A percentile compares a stretch with the other conserved stretches of the same genome.
Conservation (phyloP, 2,329 filamentous ascomycete species). For the Fusarium camptoceras region DNA sequence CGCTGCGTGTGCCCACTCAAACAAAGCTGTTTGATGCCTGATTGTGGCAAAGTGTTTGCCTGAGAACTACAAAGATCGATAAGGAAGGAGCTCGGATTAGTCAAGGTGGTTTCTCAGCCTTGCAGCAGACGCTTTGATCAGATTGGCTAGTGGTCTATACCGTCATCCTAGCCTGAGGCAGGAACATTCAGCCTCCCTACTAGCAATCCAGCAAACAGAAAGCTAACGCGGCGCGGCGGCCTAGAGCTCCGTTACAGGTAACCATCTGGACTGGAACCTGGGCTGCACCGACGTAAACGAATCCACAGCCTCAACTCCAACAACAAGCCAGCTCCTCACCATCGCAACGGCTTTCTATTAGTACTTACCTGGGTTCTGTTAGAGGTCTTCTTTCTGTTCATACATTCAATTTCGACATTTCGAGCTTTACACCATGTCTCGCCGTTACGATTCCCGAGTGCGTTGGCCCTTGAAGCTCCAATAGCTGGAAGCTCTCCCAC, state of each 20-base stretch:
- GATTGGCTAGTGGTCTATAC: constrained; percentile 1
- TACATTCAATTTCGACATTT: constrained; percentile 4
- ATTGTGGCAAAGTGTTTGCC: constrained; percentile 24
- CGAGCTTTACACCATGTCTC: constrained; percentile 76
- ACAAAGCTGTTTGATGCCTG: constrained; percentile 21
- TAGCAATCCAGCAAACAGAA: constrained; percentile 37
- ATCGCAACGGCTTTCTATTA: constrained; percentile 32
- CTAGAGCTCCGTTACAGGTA: constrained; percentile 56
- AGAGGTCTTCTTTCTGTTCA: background rate
- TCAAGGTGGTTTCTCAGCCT: constrained; percentile 14
- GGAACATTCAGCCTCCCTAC: constrained; percentile 18
- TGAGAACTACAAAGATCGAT: background rate
- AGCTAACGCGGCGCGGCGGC: constrained; percentile 56
- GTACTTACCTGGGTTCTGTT: constrained; percentile 9
- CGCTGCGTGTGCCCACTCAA: background rate
- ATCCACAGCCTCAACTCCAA: constrained; percentile 40
- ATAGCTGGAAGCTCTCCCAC: constrained; percentile 34
- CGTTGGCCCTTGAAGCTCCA: constrained; percentile 54
- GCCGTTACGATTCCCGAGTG: constrained; percentile 97
- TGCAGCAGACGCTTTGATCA: background rate
- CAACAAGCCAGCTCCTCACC: constrained; percentile 37
- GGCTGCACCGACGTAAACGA: constrained; percentile 39
- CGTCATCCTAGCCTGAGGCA: constrained; percentile 42
- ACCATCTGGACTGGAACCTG: constrained; percentile 22
- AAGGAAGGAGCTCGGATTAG: background rate